Evolutionary conservation across 2,329 filamentous ascomycete genomes (phyloP).

Genomic region (Colletotrichum tabaci): DNA sequence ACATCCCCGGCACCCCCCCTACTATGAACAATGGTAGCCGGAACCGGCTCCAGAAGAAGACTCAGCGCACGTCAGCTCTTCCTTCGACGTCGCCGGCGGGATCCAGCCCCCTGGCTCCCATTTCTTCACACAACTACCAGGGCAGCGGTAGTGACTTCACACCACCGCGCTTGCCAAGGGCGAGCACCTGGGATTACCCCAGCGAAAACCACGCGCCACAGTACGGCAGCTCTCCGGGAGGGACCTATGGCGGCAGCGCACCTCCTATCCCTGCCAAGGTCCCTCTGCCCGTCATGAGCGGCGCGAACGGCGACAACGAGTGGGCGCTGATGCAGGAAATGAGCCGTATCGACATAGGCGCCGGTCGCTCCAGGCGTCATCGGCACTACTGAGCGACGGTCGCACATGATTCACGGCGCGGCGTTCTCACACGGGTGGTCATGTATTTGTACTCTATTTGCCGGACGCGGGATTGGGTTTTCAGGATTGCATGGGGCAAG

Average conservation of each 20-base stretch:
- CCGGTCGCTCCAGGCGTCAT: conserved; percentile 69
- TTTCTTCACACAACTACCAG: conserved; percentile 66
- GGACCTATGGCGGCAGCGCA: conserved; percentile 44
- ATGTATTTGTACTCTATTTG: conserved; percentile 32
- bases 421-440: conserved; percentile 3
- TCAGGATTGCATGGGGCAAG: conserved; percentile 6
- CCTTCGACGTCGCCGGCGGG: conserved; percentile 55
- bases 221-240: conserved; percentile 50
- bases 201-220: conserved; percentile 66
- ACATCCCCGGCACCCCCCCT: conserved; percentile 51
- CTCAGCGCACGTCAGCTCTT: conserved; percentile 60
- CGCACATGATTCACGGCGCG: conserved; percentile 4
- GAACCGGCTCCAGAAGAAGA: conserved; percentile 77
- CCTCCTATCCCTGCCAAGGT: conserved; percentile 82
- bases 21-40: conserved; percentile 59
- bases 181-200: conserved; percentile 68
- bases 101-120: conserved; percentile 67
- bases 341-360: conserved; percentile 76
- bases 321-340: conserved; percentile 80
- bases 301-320: conserved; percentile 59
- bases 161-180: conserved; percentile 60
- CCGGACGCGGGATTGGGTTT: conserved; percentile 23
- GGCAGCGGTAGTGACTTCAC: conserved; percentile 59
- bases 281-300: conserved; percentile 67
- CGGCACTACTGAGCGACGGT: conserved; percentile 55